phyloP scores from a whole-genome alignment of 176 grass and related monocot genomes.

The Oryza glumipatula region DNA sequence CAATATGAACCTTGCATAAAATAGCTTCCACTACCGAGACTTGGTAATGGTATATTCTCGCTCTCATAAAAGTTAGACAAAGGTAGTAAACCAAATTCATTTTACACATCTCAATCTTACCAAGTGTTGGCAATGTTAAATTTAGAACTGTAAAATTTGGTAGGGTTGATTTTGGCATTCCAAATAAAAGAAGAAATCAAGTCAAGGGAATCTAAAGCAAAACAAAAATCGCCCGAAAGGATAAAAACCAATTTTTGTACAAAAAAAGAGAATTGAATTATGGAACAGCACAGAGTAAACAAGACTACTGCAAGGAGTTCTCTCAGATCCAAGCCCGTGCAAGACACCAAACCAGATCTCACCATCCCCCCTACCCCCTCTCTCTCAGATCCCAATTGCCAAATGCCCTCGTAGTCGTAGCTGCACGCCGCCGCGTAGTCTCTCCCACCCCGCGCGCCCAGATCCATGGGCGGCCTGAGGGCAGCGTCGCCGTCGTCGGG shows the following conservation, averaged over 20 bases:
- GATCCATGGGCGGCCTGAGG: conserved; percentile 59
- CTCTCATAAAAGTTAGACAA: too few relatives aligned
- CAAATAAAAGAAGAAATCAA: not conserved
- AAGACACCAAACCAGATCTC: conserved; percentile 44
- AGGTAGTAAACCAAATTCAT: too few relatives aligned
- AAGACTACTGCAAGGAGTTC: not conserved
- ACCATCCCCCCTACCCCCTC: not conserved
- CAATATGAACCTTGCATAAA: too few relatives aligned
- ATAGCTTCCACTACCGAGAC: too few relatives aligned
- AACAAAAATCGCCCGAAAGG: not conserved
- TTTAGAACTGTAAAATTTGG: too few relatives aligned
- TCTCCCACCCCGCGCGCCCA: not conserved
- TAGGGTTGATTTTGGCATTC: too few relatives aligned
- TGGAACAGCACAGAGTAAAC: not conserved
- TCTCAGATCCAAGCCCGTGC: conserved; percentile 32
- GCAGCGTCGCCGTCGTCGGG: conserved; percentile 37
- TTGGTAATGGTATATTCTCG: too few relatives aligned
- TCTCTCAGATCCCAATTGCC: conserved; percentile 53
- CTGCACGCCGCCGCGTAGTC: conserved; percentile 6
- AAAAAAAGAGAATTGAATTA: not conserved
- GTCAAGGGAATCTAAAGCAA: not conserved
- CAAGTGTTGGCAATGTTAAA: too few relatives aligned
- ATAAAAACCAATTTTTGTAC: not conserved
- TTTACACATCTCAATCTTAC: too few relatives aligned
- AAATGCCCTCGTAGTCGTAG: conserved; percentile 50